Evolutionary conservation across 177 flowering plant genomes (phyloP), one percentile per base, ranked within the genome.

Genomic region (Vitis hybrid): DNA sequence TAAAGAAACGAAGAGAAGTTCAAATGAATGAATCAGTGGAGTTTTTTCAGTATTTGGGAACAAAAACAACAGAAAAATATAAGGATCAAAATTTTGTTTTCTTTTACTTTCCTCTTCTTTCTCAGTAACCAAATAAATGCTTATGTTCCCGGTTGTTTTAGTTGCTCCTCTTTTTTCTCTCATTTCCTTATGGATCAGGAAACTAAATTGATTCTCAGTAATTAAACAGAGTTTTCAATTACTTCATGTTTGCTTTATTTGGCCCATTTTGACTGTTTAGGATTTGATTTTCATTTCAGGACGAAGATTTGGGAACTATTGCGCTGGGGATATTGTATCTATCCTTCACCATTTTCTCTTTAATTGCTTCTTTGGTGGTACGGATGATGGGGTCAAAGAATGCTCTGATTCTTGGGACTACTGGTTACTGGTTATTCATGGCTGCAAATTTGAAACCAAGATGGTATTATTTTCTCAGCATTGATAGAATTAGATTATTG

Each of bases 381-480:
- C 83, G 89, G 64, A 14, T 55, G 10, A 59, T 95, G 71, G 99
- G 98, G 1, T 81, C 93, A 1, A 93, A 90, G 89, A 88, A 80
- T 31, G 87, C 99, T 76, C 64, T 95, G 75, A 50, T 95, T 70
- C 81, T 95, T 58, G 99, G 99, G 31, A 91, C 94, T 52, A 88
- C 89, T 76, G 99, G 99, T 10, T 95, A 93, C 75, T 93, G 93
- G 97, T 69, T 95, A 65, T 95, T 87, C 80, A 82, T 86, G 2
- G 99, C 99, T 31, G 90, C 98, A 0, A 93, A 95, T 84, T 77
- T 93, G 83, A 80, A 31, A 72, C 96, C 99, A 0, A 72, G 84
- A 11, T 91, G 98, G 99, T 95, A 81, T 58, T 61, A 12, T 39
- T 69, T 15, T 16, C 56, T 60, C 1, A 50, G 5, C 10, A 10